Evolutionary conservation across 306 rosid genomes (phyloP), one percentile per base, ranked within the genome.

Genomic region (Lathyrus oleraceus): DNA sequence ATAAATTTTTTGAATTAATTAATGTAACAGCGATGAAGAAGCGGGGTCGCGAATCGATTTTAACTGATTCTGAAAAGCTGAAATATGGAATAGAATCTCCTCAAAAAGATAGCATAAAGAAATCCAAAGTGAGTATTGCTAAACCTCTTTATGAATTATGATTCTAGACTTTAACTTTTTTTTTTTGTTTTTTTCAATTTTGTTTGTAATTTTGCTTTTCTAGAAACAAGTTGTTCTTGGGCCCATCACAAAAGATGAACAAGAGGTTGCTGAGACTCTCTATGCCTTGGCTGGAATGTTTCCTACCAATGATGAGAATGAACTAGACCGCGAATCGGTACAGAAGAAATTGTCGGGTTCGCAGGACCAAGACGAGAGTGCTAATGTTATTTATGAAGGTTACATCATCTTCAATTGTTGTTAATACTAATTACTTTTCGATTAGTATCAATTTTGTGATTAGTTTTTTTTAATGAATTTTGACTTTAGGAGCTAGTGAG

Each of bases 211-310:
- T 78, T 74, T 78, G 48, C 49, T 84, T 82, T 74, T 64, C 73
- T 78, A 86, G 92, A 83, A 86, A 79, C 83, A 73, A 67, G 72
- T 60, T 68, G 77, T 36, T 27, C 20, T 75, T 45, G 85, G 81
- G 67, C 65, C 89, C 70, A 84, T 91, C 45, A 91, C 97, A 9
- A 87, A 91, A 76, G 97, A 91, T 42, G 97, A 91, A 81, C 87
- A 89, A 79, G 97, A 91, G 85, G 97, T 89, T 54, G 97, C 74
- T 19, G 94, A 91, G 79, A 84, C 96, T 44, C 84, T 91, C 63
- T 91, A 72, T 78, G 89, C 94, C 57, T 78, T 91, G 86, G 94
- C 96, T 4, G 94, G 90, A 63, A 84, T 91, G 96, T 85, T 91
- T 67, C 82, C 85, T 27, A 42, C 66, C 69, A 81, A 62, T 64